These are phyloP conservation scores for Penicillium coffeae DNA, from an alignment of 495 filamentous ascomycete genomes.

Conservation along the genomic window DNA sequence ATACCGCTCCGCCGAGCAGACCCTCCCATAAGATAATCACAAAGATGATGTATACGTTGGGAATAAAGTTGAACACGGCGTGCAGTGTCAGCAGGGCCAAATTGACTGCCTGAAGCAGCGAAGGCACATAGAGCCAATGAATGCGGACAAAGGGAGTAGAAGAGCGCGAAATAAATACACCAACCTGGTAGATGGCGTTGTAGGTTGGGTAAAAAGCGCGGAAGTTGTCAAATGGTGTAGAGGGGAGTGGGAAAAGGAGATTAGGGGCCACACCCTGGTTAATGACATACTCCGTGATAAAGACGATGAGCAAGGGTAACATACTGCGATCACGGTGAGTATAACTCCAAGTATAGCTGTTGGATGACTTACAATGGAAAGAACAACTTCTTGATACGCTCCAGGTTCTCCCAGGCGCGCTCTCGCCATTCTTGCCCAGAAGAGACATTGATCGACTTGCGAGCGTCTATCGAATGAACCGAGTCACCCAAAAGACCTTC, in stretches of 20 bases:
- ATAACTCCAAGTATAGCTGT: not conserved
- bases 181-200: conserved; percentile 85
- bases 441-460: conserved; percentile 16
- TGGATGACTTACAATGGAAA: conserved; percentile 59
- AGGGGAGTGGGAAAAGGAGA: conserved; percentile 74
- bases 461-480: conserved; percentile 11
- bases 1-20: conserved; percentile 82
- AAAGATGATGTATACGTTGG: conserved; percentile 79
- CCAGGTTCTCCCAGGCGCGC: conserved; percentile 46
- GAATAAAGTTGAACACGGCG: conserved; percentile 72
- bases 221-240: conserved; percentile 73
- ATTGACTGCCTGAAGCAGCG: conserved; percentile 79
- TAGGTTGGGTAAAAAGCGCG: conserved; percentile 94
- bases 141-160: conserved; percentile 83
- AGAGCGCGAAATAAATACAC: conserved; percentile 90
- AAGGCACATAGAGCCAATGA: conserved; percentile 74
- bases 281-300: conserved; percentile 93
- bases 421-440: conserved; percentile 19
- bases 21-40: conserved; percentile 93
- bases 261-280: conserved; percentile 91
- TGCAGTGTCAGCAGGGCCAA: conserved; percentile 70
- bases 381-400: conserved; percentile 52
- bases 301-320: conserved; percentile 87
- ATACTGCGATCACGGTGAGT: conserved; percentile 55
- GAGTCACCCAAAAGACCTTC: conserved; percentile 40